Evolutionary conservation across 805 yeast species (phyloP), one percentile per base, ranked within the genome.

Genomic region (Candida pseudofarinosa): DNA sequence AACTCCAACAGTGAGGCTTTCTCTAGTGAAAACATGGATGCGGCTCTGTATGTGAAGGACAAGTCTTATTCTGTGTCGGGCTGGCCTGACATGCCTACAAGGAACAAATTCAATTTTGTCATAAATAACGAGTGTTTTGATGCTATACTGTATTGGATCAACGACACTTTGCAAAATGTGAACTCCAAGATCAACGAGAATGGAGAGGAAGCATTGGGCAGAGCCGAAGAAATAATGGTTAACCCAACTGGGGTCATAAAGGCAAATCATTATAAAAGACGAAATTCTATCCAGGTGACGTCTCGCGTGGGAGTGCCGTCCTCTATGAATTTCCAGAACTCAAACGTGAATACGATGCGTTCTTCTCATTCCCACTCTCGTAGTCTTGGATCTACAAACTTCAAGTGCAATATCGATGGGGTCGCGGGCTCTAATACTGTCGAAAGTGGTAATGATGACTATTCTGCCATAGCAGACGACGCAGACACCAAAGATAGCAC

Each of bases 71-170:
- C 39, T 26, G 19, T 37, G 31, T 37, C 39, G 15, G 30, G 19
- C 19, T 26, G 39, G 33, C 23, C 39, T n/a, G 39, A 37, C 19
- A n/a, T 37, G 12, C 34, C 34, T 32, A n/a, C 34, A 32, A 15
- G 34, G 33, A 33, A 35, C 15, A 42, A 50, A 28, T 51, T 53
- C 38, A 56, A 58, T 40, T 55, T 59, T 37, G 56, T 54, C 33
- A 63, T 67, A 65, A 67, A 67, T 45, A 68, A 67, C 43, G 72
- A 68, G 46, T 67, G 72, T 46, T 60, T 63, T 41, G 60, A 62
- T 43, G 72, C 72, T 19, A 67, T 67, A 20, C 55, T 62, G 14
- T 56, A 57, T 44, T 67, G 73, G 73, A 47, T 58, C 36, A 55
- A 56, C 46, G 58, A 51, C 40, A 54, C 56, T 6, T 50, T 45